These are phyloP conservation scores for Malus hybrid DNA, from an alignment of 331 rosid genomes.

Conservation along the genomic window DNA sequence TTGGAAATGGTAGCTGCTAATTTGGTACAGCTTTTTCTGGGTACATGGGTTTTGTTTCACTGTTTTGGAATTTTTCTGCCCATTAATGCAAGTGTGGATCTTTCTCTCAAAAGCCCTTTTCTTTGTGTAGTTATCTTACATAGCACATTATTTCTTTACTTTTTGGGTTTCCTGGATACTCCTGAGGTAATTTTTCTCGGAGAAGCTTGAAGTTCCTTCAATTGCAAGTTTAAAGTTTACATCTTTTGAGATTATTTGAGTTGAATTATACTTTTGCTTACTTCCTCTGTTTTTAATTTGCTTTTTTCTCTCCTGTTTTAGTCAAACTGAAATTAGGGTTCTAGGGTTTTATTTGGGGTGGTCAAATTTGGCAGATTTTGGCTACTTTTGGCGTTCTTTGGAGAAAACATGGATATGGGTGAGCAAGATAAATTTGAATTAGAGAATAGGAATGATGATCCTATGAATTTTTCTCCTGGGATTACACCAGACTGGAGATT, in stretches of 20 bases:
- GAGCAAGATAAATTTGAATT: conserved; percentile 57
- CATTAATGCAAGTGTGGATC: conserved; percentile 26
- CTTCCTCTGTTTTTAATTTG: not conserved
- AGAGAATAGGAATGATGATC: conserved; percentile 51
- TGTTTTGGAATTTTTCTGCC: conserved; percentile 24
- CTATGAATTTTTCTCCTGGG: conserved; percentile 46
- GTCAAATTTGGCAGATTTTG: conserved; percentile 15
- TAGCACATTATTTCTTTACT: not conserved
- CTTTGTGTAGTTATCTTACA: conserved; percentile 4
- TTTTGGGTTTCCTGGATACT: conserved; percentile 3
- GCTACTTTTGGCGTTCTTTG: conserved; percentile 29
- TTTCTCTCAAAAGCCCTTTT: conserved; percentile 11
- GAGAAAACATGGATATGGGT: conserved; percentile 52
- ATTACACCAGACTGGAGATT: conserved; percentile 67
- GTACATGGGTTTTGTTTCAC: conserved; percentile 28
- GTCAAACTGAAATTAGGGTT: not conserved
- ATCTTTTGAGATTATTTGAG: conserved; percentile 9
- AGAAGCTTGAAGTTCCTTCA: conserved; percentile 10
- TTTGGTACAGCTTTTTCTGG: conserved; percentile 38
- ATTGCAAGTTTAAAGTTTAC: conserved; percentile 13
- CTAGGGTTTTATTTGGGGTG: not conserved
- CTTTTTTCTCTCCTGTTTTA: not conserved
- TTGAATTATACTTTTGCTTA: conserved; percentile 3
- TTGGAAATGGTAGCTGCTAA: conserved; percentile 74
- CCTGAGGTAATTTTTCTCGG: not conserved